Base-by-base conservation (phyloP, 2,329 filamentous ascomycete species). In the Nigrospora osmanthi region DNA sequence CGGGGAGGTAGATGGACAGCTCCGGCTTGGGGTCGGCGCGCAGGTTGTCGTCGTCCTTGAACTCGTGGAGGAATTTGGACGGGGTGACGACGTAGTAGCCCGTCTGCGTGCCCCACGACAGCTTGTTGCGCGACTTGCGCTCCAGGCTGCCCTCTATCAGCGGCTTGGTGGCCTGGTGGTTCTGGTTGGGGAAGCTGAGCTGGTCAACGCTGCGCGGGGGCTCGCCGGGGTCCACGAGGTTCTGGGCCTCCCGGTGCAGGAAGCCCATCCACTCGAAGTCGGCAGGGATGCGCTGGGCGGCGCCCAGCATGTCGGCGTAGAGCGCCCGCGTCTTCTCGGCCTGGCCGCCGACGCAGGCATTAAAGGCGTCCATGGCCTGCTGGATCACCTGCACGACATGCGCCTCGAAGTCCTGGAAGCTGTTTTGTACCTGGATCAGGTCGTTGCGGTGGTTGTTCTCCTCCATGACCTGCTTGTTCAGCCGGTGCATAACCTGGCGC, bases 371-470 rank as follows among this genome's bases (percentile, higher is more conserved):
- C 68, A 97, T 76, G 42, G 85, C 85, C 56, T 84, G 78, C 66
- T 97, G 91, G 43, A 97, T 68, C 10, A 87, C 87, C 60, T 85
- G 75, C 44, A 98, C 69, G 45, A 97, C 73, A 62, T 97, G 90
- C 0, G 81, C 75, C 66, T 98, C 93, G 55, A 97, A 98, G 34
- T 82, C 75, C 46, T 84, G 74, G 62, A 97, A 95, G 62, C 88
- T 88, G 68, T 85, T 83, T 68, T 98, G 93, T n/a, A 96, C 86
- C 11, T 84, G 78, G 50, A 98, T 77, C 46, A 97, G 77, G 61
- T 98, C 93, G 61, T 95, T 88, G 52, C 85, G 81, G 69, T 94
- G 91, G 72, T 90, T 94, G 75, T 98, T 98, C 72, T 98, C 93
- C 61, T 95, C 89, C 39, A 88, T 73, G 33, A 97, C 80, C 70